These are phyloP conservation scores for Gymnopilus junonius DNA, from an alignment of 768 basidiomycete species.

Conservation along the genomic window DNA sequence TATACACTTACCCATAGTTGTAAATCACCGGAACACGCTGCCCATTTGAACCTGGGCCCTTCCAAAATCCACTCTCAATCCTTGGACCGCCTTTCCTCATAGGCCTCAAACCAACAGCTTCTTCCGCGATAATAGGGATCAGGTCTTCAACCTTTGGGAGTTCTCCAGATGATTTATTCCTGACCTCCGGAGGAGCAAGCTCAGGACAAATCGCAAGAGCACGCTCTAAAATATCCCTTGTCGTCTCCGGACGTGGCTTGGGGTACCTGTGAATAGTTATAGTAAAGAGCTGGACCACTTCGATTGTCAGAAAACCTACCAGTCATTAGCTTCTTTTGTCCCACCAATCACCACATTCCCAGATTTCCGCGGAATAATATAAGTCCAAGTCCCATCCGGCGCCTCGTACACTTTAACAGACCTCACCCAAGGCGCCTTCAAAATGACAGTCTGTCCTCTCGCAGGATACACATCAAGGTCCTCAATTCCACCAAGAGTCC, in stretches of 20 bases:
- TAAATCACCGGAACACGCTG: slow-evolving; percentile 18
- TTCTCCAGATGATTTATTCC: slow-evolving; percentile 34
- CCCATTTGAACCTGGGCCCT: not conserved
- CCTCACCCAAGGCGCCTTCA: slow-evolving; percentile 70
- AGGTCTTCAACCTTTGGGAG: slow-evolving; percentile 51
- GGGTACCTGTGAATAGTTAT: slow-evolving; percentile 54
- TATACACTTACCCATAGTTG: slow-evolving; percentile 56
- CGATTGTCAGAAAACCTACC: slow-evolving; percentile 38
- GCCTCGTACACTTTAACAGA: slow-evolving; percentile 50
- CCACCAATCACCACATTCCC: slow-evolving; percentile 70
- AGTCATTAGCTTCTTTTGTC: slow-evolving; percentile 60
- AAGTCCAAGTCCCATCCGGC: slow-evolving; percentile 48
- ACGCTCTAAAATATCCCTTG: slow-evolving; percentile 57
- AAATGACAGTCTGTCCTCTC: slow-evolving; percentile 82
- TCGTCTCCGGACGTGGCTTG: slow-evolving; percentile 64
- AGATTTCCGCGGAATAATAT: slow-evolving; percentile 64
- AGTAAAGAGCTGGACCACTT: not conserved
- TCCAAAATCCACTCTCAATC: slow-evolving; percentile 29
- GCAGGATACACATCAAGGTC: slow-evolving; percentile 76
- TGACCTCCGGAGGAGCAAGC: slow-evolving; percentile 56
- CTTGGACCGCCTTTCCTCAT: slow-evolving; percentile 67
- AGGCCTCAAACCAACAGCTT: slow-evolving; percentile 67
- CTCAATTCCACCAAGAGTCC: slow-evolving; percentile 79
- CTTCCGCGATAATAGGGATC: slow-evolving; percentile 48
- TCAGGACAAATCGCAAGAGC: slow-evolving; percentile 58